Base-by-base conservation (phyloP, 768 basidiomycete genomes). In the Rhizopogon vulgaris region DNA sequence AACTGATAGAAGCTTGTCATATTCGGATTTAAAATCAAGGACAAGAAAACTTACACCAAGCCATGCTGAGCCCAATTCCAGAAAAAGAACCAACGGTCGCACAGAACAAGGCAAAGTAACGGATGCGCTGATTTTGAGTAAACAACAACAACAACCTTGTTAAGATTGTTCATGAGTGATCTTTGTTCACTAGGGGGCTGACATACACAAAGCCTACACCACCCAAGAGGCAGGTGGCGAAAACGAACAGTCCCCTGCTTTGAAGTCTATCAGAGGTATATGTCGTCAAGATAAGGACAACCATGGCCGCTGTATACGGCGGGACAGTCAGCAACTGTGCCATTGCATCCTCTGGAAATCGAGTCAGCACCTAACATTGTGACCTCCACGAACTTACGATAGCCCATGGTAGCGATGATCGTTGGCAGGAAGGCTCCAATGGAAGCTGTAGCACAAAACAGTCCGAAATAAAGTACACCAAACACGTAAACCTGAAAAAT, bases 391-490 rank as follows among this genome's bases (percentile, higher is more conserved):
- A 27, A 70, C 83, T 48, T 53, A 85, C 85, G 75, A 58, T 73
- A 79, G 27, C 83, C 83, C 52, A 87, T 78, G 0, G 81, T 84
- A 25, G 71, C 73, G 42, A 88, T 77, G 59, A 89, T 85, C 8
- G 85, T 87, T 1, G 87, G 87, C 38, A 90, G 65, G 69, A 90
- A 90, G 0, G 85, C 84, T 25, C 81, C 82, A 30, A 83, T 83
- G 5, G 85, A 84, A 22, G 83, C 80, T 9, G 86, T 70, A 15
- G 85, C 81, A 49, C 76, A 77, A 59, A 85, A 85, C 39, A 83
- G 64, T 17, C 82, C 84, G 56, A 87, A 85, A 64, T 85, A 86
- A 51, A 86, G 78, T 17, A 80, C 75, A 4, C 85, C 85, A 2
- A 71, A 84, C 9, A 69, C 60, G 60, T 86, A 72, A n/a, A 71